Evolutionary conservation across 768 basidiomycete genomes (phyloP).

Genomic region (Candolleomyces eurysporus): DNA sequence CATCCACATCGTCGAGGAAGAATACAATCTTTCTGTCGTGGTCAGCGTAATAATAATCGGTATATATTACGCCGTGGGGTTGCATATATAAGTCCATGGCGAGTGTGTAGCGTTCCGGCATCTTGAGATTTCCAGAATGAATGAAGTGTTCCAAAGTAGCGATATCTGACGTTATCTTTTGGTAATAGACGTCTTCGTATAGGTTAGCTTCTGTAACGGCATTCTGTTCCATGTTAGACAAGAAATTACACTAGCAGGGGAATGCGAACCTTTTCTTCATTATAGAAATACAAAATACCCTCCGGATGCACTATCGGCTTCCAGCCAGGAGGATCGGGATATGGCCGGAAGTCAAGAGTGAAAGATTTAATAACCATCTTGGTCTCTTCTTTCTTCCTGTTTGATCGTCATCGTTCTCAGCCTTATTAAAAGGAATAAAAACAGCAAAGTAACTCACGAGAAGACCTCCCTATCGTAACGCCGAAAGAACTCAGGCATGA

Average conservation of each 20-base stretch:
- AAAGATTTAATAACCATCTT: background rate
- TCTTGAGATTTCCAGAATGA: slow-evolving; percentile 16
- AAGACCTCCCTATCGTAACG: background rate
- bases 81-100: slow-evolving; percentile 26
- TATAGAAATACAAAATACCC: slow-evolving; percentile 57
- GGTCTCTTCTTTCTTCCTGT: background rate
- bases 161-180: slow-evolving; percentile 36
- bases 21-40: slow-evolving; percentile 46
- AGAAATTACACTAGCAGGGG: background rate
- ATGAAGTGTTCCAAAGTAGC: slow-evolving; percentile 26
- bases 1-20: slow-evolving; percentile 47
- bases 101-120: slow-evolving; percentile 35
- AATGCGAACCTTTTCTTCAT: slow-evolving; percentile 40
- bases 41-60: slow-evolving; percentile 36
- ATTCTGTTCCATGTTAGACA: slow-evolving; percentile 28
- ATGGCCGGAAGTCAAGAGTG: background rate
- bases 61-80: slow-evolving; percentile 18
- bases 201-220: slow-evolving; percentile 57
- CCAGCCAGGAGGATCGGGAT: slow-evolving; percentile 41
- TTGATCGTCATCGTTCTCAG: background rate
- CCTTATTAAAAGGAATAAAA: background rate
- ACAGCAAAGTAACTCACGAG: background rate
- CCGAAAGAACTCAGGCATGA: slow-evolving; percentile 5
- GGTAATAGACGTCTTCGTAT: slow-evolving; percentile 31
- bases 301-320: slow-evolving; percentile 52